Evolutionary conservation across 148 eudicot species (phyloP).

Genomic region (Rhododendron kiyosumense): DNA sequence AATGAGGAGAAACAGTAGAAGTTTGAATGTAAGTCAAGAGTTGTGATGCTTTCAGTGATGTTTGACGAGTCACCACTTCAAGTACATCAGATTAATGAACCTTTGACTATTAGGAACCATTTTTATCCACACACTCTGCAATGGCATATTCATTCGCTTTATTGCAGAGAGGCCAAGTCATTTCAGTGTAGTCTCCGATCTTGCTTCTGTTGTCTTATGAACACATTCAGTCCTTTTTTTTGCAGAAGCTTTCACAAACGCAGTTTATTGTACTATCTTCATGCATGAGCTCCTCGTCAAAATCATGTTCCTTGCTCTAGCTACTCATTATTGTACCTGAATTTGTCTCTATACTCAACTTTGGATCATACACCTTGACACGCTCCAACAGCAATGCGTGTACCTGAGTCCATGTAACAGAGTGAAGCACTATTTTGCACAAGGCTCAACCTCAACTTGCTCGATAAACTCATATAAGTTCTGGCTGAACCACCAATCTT

Average conservation of each 20-base stretch:
- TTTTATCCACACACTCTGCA: neutral
- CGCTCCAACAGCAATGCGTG: neutral
- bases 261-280: neutral
- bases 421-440: neutral
- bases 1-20: neutral
- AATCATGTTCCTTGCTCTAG: neutral
- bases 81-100: neutral
- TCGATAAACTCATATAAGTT: neutral
- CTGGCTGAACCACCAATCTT: neutral
- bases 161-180: neutral
- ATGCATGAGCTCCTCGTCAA: neutral
- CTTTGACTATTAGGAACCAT: neutral
- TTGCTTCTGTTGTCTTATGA: neutral
- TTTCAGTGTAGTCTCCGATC: neutral
- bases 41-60: neutral
- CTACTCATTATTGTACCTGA: neutral
- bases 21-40: neutral
- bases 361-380: neutral
- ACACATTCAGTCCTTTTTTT: neutral
- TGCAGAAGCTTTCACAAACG: neutral
- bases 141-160: neutral
- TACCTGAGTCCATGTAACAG: neutral
- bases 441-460: neutral
- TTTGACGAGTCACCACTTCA: neutral
- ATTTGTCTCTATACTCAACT: neutral